Evolutionary conservation across 2,329 filamentous ascomycete species (phyloP).

Genomic region (Beauveria varroae): DNA sequence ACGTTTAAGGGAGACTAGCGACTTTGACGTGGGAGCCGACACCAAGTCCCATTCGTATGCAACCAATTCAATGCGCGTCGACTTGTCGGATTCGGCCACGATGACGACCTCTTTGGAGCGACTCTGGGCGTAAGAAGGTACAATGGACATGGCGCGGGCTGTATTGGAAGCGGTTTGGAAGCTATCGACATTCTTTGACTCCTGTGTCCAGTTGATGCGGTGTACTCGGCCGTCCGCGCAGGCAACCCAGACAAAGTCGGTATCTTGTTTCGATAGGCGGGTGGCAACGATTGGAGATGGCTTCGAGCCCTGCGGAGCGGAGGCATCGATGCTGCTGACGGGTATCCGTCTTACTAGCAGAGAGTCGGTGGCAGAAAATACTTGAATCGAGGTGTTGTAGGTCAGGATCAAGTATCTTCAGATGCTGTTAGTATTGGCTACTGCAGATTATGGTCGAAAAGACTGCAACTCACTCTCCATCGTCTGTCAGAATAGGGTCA

Average conservation of each 20-base stretch:
- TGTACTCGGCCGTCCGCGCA: slow-evolving; percentile 51
- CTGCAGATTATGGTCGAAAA: not conserved
- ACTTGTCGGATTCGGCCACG: slow-evolving; percentile 35
- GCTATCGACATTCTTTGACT: slow-evolving; percentile 32
- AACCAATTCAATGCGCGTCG: slow-evolving; percentile 30
- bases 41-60: slow-evolving; percentile 35
- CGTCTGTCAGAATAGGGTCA: slow-evolving; percentile 53
- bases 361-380: slow-evolving; percentile 77
- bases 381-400: slow-evolving; percentile 66
- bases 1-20: slow-evolving; percentile 30
- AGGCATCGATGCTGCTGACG: slow-evolving; percentile 28
- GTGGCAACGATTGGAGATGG: slow-evolving; percentile 34
- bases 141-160: slow-evolving; percentile 38
- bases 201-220: slow-evolving; percentile 50
- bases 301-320: slow-evolving; percentile 18
- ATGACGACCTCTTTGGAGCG: slow-evolving; percentile 38
- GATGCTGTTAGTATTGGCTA: slow-evolving; percentile 4
- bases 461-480: slow-evolving; percentile 47
- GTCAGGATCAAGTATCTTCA: slow-evolving; percentile 65
- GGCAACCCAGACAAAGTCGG: slow-evolving; percentile 51
- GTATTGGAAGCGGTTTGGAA: slow-evolving; percentile 36
- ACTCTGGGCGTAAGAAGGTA: slow-evolving; percentile 25
- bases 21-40: slow-evolving; percentile 23
- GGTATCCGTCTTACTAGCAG: slow-evolving; percentile 67
- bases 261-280: slow-evolving; percentile 29